Percentiles rank a stretch among this genome's conserved stretches.
These are phyloP conservation scores for Parafenestella ontariensis DNA, from an alignment of 2,329 filamentous ascomycete species.

Conservation along the genomic window DNA sequence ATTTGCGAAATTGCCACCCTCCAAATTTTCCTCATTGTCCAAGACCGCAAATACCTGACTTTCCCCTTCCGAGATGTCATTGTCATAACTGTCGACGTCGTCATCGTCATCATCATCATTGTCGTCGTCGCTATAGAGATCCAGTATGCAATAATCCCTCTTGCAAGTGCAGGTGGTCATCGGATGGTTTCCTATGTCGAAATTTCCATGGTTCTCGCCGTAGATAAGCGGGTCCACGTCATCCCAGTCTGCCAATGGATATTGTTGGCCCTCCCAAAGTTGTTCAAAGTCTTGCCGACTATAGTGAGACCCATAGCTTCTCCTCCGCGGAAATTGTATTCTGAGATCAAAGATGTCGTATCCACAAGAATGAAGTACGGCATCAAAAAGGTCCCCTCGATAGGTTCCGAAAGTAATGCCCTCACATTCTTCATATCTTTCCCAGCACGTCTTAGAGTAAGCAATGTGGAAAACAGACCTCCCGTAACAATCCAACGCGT, in stretches of 20 bases:
- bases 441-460: not conserved
- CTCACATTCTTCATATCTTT: not conserved
- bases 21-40: too few relatives aligned
- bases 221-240: not conserved
- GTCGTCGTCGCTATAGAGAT: too few relatives aligned
- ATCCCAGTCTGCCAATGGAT: not conserved
- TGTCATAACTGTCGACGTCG: too few relatives aligned
- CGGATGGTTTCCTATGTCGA: too few relatives aligned
- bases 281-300: not conserved
- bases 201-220: too few relatives aligned
- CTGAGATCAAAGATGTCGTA: not conserved
- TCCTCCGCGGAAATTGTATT: not conserved
- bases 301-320: not conserved
- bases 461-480: not conserved
- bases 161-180: too few relatives aligned
- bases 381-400: not conserved
- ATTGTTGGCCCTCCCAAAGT: not conserved
- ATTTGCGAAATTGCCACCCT: too few relatives aligned
- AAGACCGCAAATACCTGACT: too few relatives aligned
- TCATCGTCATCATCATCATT: too few relatives aligned
- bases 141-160: too few relatives aligned
- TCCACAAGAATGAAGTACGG: not conserved
- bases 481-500: not conserved
- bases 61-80: too few relatives aligned
- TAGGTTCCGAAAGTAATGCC: not conserved